A percentile compares a stretch with the other conserved stretches of the same genome.
Conservation (phyloP, 2,329 filamentous ascomycete genomes). For the Alternaria infectoria region DNA sequence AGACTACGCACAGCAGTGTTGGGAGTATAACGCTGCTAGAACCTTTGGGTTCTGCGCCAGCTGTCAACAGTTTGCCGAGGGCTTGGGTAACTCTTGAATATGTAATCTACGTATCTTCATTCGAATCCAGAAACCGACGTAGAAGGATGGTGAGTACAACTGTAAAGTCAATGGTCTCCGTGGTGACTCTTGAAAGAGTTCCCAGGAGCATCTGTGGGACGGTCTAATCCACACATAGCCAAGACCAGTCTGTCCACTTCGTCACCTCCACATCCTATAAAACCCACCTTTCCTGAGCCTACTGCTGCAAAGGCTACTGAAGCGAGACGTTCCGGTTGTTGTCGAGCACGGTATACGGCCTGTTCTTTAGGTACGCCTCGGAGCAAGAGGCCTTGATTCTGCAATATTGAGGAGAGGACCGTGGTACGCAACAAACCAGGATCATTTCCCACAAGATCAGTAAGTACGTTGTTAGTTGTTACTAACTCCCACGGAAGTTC, state of each 20-base stretch:
- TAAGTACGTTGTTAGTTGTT: neutral
- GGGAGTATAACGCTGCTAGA: slow-evolving; percentile 49
- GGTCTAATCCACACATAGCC: slow-evolving; percentile 37
- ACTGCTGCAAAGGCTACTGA: slow-evolving; percentile 31
- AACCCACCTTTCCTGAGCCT: slow-evolving; percentile 33
- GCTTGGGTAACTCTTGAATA: slow-evolving; percentile 16
- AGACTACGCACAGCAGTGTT: slow-evolving; percentile 47
- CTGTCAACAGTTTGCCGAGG: slow-evolving; percentile 42
- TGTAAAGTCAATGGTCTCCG: neutral
- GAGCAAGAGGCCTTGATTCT: neutral
- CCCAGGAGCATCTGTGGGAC: slow-evolving; percentile 18
- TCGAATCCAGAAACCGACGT: neutral
- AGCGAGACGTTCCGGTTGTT: neutral
- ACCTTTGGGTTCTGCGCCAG: slow-evolving; percentile 51
- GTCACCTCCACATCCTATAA: slow-evolving; percentile 27
- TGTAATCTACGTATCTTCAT: neutral
- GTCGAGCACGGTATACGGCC: neutral
- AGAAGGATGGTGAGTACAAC: neutral
- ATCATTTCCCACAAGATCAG: neutral
- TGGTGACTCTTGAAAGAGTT: neutral
- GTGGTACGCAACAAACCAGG: neutral
- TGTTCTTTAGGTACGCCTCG: neutral
- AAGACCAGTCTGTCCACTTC: slow-evolving; percentile 30
- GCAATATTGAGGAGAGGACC: neutral
- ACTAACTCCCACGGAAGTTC: neutral